Percentiles rank a stretch among this genome's conserved stretches.
Evolutionary conservation across 1,139 yeast species (phyloP).

Genomic region (Taiozyma onychis): DNA sequence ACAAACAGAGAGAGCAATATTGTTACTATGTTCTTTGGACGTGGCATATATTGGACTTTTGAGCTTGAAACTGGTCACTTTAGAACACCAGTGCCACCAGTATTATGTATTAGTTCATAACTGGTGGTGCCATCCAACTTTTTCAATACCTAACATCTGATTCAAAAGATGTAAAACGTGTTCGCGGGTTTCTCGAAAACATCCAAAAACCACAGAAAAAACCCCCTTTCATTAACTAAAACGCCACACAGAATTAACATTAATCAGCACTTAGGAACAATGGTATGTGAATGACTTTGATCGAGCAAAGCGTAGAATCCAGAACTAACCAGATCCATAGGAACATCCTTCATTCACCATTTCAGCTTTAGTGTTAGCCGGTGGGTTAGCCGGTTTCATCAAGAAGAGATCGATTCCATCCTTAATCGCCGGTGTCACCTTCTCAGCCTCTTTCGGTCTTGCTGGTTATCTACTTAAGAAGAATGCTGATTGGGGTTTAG

Average conservation of each 20-base stretch:
- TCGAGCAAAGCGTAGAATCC: too few relatives aligned
- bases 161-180: neutral
- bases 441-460: slow-evolving; percentile 63
- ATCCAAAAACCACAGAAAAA: too few relatives aligned
- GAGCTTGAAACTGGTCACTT: neutral
- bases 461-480: slow-evolving; percentile 74
- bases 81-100: too few relatives aligned
- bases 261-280: too few relatives aligned
- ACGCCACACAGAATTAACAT: too few relatives aligned
- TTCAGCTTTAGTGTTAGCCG: slow-evolving; percentile 67
- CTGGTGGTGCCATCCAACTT: too few relatives aligned
- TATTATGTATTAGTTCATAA: too few relatives aligned
- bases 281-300: too few relatives aligned
- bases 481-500: slow-evolving; percentile 77
- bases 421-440: slow-evolving; percentile 66
- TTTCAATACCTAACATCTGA: too few relatives aligned
- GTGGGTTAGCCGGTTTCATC: slow-evolving; percentile 67
- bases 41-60: neutral
- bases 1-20: slow-evolving; percentile 8
- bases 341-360: slow-evolving; percentile 79
- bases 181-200: neutral
- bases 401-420: slow-evolving; percentile 79
- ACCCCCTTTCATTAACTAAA: too few relatives aligned
- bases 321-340: slow-evolving; percentile 22
- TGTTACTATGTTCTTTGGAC: slow-evolving; percentile 9